Conservation (phyloP, 306 rosid genomes). For the Lathyrus sativus region DNA sequence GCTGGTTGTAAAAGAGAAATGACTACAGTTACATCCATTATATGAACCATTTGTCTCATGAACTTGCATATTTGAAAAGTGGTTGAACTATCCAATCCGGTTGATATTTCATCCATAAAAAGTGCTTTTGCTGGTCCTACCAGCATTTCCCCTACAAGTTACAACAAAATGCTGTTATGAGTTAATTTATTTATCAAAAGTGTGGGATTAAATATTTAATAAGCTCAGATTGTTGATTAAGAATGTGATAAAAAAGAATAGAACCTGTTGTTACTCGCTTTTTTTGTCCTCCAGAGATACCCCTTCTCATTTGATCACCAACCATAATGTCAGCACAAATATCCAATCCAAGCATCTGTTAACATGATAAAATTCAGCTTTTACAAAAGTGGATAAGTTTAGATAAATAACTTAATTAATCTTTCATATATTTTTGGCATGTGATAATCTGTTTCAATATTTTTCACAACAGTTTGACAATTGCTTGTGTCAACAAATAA, state of each 20-base stretch:
- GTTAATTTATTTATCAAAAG: too few species aligned
- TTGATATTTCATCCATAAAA: conserved; percentile 89
- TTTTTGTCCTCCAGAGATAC: conserved; percentile 68
- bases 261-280: conserved; percentile 63
- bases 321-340: conserved; percentile 58
- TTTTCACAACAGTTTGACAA: too few species aligned
- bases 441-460: too few species aligned
- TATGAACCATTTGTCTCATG: conserved; percentile 90
- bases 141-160: conserved; percentile 78
- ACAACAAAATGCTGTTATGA: conserved; percentile 18
- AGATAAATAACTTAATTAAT: too few species aligned
- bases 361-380: not conserved
- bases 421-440: too few species aligned
- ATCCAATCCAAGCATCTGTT: conserved; percentile 60
- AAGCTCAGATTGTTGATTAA: conserved; percentile 11
- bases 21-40: conserved; percentile 71
- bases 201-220: conserved; percentile 1
- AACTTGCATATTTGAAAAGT: conserved; percentile 78
- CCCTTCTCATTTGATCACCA: conserved; percentile 64
- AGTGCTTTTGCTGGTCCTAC: conserved; percentile 85
- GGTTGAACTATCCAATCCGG: conserved; percentile 90
- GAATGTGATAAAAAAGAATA: not conserved
- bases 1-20: conserved; percentile 66
- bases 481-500: too few species aligned
- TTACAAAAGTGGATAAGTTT: not conserved